Evolutionary conservation across 768 basidiomycete species (phyloP), one percentile per base, ranked within the genome.

Genomic region (Suillus occidentalis): DNA sequence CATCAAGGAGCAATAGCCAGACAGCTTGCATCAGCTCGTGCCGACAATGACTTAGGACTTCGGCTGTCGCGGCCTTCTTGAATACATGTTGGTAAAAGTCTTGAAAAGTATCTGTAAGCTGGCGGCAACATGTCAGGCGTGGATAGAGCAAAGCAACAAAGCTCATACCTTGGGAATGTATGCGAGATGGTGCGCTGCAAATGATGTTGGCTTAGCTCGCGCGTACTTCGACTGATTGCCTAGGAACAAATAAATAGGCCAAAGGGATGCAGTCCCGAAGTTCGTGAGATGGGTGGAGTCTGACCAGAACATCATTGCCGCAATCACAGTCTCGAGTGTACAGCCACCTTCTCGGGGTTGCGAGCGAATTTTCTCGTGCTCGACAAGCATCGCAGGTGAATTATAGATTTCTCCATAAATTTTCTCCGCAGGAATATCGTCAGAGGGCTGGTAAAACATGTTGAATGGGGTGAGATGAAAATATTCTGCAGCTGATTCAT

Each of bases 351-450:
- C 50, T 4, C 9, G 61, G 22, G 65, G 22, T 42, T 58, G 34
- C 88, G 85, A 20, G 87, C 87, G 34, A 84, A 81, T 1, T 83
- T 81, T 39, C 89, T 84, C 69, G 12, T 67, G 69, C 86, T 88
- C 63, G 81, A 79, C 36, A 9, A 72, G 57, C 68, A 75, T 72
- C 0, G 39, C 64, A 22, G 70, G 37, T 0, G 70, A 67, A 0
- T 65, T 70, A 55, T 73, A 77, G 18, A 86, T 88, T 65, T 87
- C 86, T 28, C 85, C 86, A 25, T 87, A 84, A 47, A 86, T 86
- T 71, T 84, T 88, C 47, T 75, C 61, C n/a, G 87, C 89, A 18
- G 40, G 40, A 16, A 42, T 16, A 42, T 42, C 16, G 14, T 42
- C 40, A 42, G 40, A 42, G 16, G 40, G 40, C 40, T 42, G 40